Evolutionary conservation across 75 land plant genomes (phyloP).

Genomic region (Pinus taeda): DNA sequence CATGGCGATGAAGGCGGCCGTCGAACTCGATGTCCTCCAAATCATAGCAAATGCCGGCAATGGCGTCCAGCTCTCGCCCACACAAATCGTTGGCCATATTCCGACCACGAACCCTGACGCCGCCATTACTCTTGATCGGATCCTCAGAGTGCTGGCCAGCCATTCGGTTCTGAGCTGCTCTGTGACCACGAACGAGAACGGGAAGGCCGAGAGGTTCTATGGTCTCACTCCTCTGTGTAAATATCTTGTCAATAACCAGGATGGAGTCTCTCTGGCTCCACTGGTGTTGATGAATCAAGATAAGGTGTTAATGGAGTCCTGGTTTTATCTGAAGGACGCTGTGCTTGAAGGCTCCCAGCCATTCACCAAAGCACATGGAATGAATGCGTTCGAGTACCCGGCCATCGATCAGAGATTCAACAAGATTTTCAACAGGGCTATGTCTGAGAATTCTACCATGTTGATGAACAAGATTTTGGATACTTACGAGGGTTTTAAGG

Average conservation of each 20-base stretch:
- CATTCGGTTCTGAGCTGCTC: constrained; percentile 28
- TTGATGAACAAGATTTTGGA: constrained; percentile 21
- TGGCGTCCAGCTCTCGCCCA: constrained; percentile 11
- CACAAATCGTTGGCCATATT: constrained; percentile 17
- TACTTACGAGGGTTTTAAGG: constrained; percentile 27
- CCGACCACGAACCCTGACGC: constrained; percentile 9
- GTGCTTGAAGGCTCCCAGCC: constrained; percentile 21
- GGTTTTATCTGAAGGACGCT: constrained; percentile 22
- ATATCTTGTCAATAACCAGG: constrained; percentile 14
- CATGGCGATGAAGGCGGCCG: constrained; percentile 25
- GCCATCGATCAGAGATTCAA: constrained; percentile 14
- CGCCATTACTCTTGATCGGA: constrained; percentile 12
- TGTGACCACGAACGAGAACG: background rate
- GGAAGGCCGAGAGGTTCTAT: constrained; percentile 17
- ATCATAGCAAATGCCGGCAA: constrained; percentile 12
- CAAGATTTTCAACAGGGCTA: constrained; percentile 20
- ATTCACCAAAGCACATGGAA: constrained; percentile 30
- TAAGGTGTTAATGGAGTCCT: constrained; percentile 23
- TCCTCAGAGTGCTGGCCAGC: constrained; percentile 23
- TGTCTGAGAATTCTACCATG: constrained; percentile 21
- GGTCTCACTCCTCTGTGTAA: constrained; percentile 23
- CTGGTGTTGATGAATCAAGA: constrained; percentile 16
- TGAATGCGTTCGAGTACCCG: constrained; percentile 22
- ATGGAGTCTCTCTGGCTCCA: constrained; percentile 27
- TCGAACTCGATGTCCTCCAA: constrained; percentile 25